Conservation (phyloP, 805 yeast genomes). For the Saccharomycopsis amapae region DNA sequence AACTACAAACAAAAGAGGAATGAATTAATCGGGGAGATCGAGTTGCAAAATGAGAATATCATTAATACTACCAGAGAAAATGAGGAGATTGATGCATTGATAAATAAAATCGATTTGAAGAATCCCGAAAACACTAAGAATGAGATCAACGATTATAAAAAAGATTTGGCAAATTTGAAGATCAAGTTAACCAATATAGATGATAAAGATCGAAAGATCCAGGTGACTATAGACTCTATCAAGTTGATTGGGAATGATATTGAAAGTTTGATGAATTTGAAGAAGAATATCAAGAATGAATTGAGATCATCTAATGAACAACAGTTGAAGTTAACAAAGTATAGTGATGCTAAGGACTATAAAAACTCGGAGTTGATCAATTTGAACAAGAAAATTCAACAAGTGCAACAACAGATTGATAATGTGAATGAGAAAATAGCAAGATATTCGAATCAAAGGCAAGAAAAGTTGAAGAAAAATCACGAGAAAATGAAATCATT, state of each 20-base stretch:
- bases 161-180: slow-evolving; percentile 10
- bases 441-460: slow-evolving; percentile 32
- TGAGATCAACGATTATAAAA: slow-evolving; percentile 16
- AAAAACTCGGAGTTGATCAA: slow-evolving; percentile 14
- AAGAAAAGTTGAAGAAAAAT: slow-evolving; percentile 30
- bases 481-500: slow-evolving; percentile 31
- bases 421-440: slow-evolving; percentile 35
- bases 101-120: slow-evolving; percentile 16
- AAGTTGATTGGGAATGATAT: slow-evolving; percentile 13
- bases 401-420: slow-evolving; percentile 34
- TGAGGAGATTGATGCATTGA: slow-evolving; percentile 10
- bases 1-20: slow-evolving; percentile 15
- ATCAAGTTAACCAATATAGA: slow-evolving; percentile 14
- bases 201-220: slow-evolving; percentile 14
- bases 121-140: slow-evolving; percentile 17
- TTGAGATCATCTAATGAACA: slow-evolving; percentile 15
- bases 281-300: slow-evolving; percentile 14
- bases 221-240: slow-evolving; percentile 16
- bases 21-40: slow-evolving; percentile 15
- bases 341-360: slow-evolving; percentile 17
- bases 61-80: slow-evolving; percentile 12
- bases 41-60: slow-evolving; percentile 17
- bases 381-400: slow-evolving; percentile 34
- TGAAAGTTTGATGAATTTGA: slow-evolving; percentile 12
- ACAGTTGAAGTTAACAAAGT: slow-evolving; percentile 11